Conservation (phyloP, 139 green algal genomes). For the Chlamydomonas incerta region DNA sequence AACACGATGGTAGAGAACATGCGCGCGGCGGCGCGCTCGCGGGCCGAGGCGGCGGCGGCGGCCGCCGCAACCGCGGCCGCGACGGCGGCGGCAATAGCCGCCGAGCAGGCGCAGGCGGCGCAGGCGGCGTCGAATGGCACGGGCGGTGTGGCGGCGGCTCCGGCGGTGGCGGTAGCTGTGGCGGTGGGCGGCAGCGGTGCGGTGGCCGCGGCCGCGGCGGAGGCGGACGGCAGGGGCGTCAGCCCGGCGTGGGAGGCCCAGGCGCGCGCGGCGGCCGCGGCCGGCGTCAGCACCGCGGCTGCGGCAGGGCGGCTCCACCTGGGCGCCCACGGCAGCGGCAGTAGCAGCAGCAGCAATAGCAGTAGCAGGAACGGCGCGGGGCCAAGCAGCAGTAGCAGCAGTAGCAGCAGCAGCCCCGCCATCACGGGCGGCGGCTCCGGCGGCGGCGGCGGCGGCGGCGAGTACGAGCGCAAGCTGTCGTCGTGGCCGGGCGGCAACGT, state of each 20-base stretch:
- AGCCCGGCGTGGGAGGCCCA: too few relatives aligned
- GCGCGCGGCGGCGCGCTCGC: not conserved
- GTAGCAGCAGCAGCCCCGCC: not conserved
- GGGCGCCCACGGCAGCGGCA: not conserved
- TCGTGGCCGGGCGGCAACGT: slow-evolving; percentile 16
- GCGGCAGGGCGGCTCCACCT: too few relatives aligned
- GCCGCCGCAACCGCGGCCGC: not conserved
- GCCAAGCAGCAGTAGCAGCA: not conserved
- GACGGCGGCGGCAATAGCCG: too few relatives aligned
- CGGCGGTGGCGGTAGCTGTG: too few relatives aligned
- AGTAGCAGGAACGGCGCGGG: too few relatives aligned
- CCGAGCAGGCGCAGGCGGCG: too few relatives aligned
- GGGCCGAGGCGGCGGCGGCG: not conserved
- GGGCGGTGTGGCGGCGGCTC: too few relatives aligned
- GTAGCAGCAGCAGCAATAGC: not conserved
- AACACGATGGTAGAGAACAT: not conserved
- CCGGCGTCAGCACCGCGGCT: too few relatives aligned
- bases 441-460: not conserved
- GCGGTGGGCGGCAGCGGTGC: too few relatives aligned
- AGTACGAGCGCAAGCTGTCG: not conserved
- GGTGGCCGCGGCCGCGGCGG: too few relatives aligned
- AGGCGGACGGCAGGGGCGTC: too few relatives aligned
- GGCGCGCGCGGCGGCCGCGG: too few relatives aligned
- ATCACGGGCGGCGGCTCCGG: not conserved
- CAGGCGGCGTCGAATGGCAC: not conserved